phyloP scores from a whole-genome alignment of 768 basidiomycete genomes.

The Pisolithus sp. region DNA sequence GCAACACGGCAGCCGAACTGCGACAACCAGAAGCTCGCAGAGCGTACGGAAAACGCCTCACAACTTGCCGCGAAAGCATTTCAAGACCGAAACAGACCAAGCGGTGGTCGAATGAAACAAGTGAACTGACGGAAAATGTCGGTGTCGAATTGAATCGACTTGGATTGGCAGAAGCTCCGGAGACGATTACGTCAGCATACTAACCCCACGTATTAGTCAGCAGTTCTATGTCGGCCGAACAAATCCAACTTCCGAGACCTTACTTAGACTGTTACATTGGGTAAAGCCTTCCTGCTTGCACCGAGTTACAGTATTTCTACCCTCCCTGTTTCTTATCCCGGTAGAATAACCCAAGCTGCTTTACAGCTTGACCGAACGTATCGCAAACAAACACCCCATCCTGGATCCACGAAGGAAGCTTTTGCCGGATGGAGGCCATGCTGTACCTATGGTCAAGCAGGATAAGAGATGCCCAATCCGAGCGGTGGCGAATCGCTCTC shows the following conservation, averaged over 20 bases:
- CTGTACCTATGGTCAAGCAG: constrained; percentile 83
- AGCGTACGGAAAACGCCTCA: constrained; percentile 29
- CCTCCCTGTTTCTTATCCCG: constrained; percentile 40
- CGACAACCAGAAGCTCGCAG: constrained; percentile 19
- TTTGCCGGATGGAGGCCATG: constrained; percentile 57
- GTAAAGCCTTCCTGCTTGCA: too few relatives aligned
- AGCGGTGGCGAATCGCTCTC: constrained; percentile 85
- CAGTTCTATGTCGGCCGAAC: too few relatives aligned
- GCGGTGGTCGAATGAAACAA: background rate
- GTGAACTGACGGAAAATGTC: background rate
- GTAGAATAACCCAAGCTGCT: constrained; percentile 64
- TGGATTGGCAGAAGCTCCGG: background rate
- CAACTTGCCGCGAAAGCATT: constrained; percentile 35
- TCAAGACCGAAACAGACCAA: background rate
- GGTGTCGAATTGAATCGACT: background rate
- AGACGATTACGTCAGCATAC: background rate
- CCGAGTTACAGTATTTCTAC: too few relatives aligned
- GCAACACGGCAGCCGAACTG: constrained; percentile 12
- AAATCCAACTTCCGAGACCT: too few relatives aligned
- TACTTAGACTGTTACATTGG: too few relatives aligned
- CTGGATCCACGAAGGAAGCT: constrained; percentile 91
- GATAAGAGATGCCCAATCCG: constrained; percentile 88
- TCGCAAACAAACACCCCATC: constrained; percentile 49
- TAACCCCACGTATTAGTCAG: too few relatives aligned
- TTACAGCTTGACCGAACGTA: constrained; percentile 67